Evolutionary conservation across 1,139 yeast genomes (phyloP).

Genomic region (Kodamaea sp.): DNA sequence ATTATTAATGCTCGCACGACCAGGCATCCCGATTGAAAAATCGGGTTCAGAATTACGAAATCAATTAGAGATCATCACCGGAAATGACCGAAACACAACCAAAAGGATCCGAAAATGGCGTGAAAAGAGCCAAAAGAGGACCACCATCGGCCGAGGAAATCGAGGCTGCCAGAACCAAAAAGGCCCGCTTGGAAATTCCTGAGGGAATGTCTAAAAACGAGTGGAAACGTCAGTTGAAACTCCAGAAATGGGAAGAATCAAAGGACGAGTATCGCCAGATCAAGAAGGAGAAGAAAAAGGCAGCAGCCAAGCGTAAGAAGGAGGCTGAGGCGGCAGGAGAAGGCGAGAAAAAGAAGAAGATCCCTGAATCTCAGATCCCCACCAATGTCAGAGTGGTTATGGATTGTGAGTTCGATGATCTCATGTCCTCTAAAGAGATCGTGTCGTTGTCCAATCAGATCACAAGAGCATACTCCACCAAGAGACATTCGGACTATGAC

Average conservation of each 20-base stretch:
- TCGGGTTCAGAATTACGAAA: no score
- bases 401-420: constrained; percentile 89
- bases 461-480: constrained; percentile 78
- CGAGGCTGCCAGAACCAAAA: constrained; percentile 16
- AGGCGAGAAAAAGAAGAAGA: constrained; percentile 26
- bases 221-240: constrained; percentile 71
- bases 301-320: constrained; percentile 34
- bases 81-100: no score
- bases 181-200: constrained; percentile 46
- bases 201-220: constrained; percentile 85
- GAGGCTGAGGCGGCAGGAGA: constrained; percentile 17
- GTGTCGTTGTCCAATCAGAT: constrained; percentile 79
- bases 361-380: constrained; percentile 41
- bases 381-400: constrained; percentile 59
- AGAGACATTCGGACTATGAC: constrained; percentile 60
- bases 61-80: no score
- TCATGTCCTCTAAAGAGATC: constrained; percentile 81
- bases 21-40: constrained; percentile 3
- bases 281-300: constrained; percentile 57
- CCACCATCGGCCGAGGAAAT: constrained; percentile 18
- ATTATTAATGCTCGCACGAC: constrained; percentile 7
- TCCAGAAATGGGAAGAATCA: constrained; percentile 61
- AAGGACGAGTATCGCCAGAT: constrained; percentile 57
- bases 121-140: constrained; percentile 8
- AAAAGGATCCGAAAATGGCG: constrained; percentile 1